Base-by-base conservation (phyloP, 1,139 yeast species). In the Kurtzmaniella natalensis region DNA sequence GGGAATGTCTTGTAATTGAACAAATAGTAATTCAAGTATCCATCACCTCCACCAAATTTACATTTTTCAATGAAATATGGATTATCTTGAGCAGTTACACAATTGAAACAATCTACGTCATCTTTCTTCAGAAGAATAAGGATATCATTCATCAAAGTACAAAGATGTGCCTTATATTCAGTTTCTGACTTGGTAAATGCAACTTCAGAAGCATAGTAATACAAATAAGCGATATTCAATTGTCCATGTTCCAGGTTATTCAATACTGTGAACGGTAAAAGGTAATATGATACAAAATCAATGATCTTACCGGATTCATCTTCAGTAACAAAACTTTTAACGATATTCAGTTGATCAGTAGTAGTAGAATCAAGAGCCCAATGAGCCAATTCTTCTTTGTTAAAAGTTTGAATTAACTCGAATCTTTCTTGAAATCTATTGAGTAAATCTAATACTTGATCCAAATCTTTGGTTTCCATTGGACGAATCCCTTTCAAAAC, bases 11-110 rank as follows among this genome's bases (percentile, higher is more conserved):
- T 80, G 65, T 89, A 92, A 58, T 92, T 92, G 72, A 92, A 94
- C 49, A 94, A 64, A 55, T 92, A 92, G 57, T 83, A 94, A 60
- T 92, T 85, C 52, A 92, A 72, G 54, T 76, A 76, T 1, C 98
- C 99, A 56, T 92, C 97, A 29, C 99, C 99, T 32, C 79, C 76
- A 17, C 96, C 96, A 57, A 94, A 92, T 55, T 87, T 86, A 59
- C 86, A 71, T 33, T 83, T 80, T 25, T 85, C 82, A 46, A 92
- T 65, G 60, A 92, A 87, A 40, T 80, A 63, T 7, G 88, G 75
- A 55, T 92, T 94, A 54, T 92, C 98, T 61, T 89, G 95, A 9
- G 88, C 72, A 0, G 96, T 80, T 41, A 92, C 70, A 11, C 96
- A 95, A 55, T 92, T 92, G 72, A 89, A 87, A 3, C 94, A 97